A percentile compares a stretch with the other conserved stretches of the same genome.
Conservation (phyloP, 129 eudicot species). For the Chrysanthemum makinoi region DNA sequence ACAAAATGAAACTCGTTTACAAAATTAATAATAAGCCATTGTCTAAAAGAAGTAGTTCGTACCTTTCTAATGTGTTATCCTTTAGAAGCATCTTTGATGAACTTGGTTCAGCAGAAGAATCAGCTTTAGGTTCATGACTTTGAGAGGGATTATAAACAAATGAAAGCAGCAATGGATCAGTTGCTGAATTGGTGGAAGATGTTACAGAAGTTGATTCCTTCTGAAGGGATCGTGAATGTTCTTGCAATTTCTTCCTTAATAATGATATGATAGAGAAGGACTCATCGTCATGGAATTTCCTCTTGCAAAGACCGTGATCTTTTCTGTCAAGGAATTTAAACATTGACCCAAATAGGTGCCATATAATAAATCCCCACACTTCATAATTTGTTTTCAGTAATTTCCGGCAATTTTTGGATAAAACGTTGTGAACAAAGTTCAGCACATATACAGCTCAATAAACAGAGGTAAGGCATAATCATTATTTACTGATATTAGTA, state of each 20-base stretch:
- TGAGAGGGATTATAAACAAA: conserved; percentile 45
- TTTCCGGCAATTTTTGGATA: neutral
- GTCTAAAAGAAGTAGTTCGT: conserved; percentile 4
- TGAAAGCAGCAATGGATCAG: conserved; percentile 50
- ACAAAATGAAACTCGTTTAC: neutral
- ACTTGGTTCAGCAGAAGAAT: conserved; percentile 33
- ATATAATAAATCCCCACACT: conserved; percentile 1
- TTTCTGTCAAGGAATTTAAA: conserved; percentile 47
- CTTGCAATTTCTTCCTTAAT: conserved; percentile 54
- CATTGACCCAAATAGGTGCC: neutral
- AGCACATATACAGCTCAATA: neutral
- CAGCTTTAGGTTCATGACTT: conserved; percentile 27
- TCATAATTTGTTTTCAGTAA: neutral
- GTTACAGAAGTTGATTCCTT: conserved; percentile 41
- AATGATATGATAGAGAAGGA: conserved; percentile 40
- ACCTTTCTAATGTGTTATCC: conserved; percentile 41
- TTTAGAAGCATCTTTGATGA: conserved; percentile 32
- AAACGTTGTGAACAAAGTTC: neutral
- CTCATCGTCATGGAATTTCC: conserved; percentile 37
- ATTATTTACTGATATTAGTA: neutral
- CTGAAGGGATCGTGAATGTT: conserved; percentile 34
- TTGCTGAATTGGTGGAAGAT: conserved; percentile 46
- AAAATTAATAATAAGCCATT: too few species aligned
- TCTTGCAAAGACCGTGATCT: conserved; percentile 46
- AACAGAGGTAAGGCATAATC: neutral